phyloP scores from a whole-genome alignment of 225 moss, liverwort and hornwort genomes.

The Straminergon stramineum region DNA sequence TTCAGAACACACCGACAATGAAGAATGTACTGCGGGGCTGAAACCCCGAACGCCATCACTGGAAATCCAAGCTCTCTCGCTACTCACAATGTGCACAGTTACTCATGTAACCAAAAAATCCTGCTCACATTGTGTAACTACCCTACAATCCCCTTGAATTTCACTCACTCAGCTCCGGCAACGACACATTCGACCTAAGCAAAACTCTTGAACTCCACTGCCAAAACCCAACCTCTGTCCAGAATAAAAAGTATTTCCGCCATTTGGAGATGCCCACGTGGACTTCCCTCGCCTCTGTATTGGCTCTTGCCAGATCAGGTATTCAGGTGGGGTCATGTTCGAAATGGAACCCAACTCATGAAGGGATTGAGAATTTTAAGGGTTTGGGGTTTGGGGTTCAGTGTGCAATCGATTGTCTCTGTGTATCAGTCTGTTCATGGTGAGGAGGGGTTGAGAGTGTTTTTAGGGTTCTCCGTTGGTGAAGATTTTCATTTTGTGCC shows the following conservation, averaged over 20 bases:
- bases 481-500: not conserved
- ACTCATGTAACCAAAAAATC: not conserved
- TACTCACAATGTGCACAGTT: not conserved
- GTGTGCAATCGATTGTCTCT: not conserved
- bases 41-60: slow-evolving; percentile 28
- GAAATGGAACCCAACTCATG: not conserved
- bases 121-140: not conserved
- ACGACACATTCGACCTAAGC: not conserved
- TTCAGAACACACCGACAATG: not conserved
- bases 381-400: not conserved
- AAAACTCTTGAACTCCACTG: not conserved
- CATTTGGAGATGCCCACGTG: not conserved
- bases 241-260: not conserved
- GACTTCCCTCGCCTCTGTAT: not conserved
- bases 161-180: not conserved
- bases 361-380: not conserved
- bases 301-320: slow-evolving; percentile 7
- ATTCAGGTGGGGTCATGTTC: not conserved
- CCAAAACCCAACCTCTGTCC: not conserved
- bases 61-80: not conserved
- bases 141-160: not conserved
- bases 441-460: not conserved
- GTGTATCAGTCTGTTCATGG: not conserved
- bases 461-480: not conserved
- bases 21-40: slow-evolving; percentile 11